A percentile compares a stretch with the other conserved stretches of the same genome.
These are phyloP conservation scores for Nicotiana rustica DNA, from an alignment of 305 asterid genomes.

Conservation along the genomic window DNA sequence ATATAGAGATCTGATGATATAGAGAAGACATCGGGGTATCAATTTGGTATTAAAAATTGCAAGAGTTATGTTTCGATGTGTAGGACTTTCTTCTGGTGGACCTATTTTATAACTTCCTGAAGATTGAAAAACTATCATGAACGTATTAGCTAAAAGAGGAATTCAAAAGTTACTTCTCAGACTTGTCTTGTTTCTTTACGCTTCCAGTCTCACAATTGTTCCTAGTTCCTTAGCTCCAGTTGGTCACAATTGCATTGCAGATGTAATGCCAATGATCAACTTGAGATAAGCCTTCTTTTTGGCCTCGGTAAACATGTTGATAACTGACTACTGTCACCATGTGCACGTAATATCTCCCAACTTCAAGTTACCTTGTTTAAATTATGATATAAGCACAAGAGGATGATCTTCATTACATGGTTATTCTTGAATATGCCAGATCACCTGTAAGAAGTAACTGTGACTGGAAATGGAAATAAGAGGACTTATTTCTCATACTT, in stretches of 20 bases:
- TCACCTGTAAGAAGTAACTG: slow-evolving; percentile 25
- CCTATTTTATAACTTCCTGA: slow-evolving; percentile 13
- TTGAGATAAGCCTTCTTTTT: slow-evolving; percentile 15
- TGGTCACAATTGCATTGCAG: slow-evolving; percentile 27
- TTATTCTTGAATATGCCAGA: slow-evolving; percentile 13
- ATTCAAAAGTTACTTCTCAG: slow-evolving; percentile 7
- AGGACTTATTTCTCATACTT: slow-evolving; percentile 13
- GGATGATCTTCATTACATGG: neutral
- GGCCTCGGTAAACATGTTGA: slow-evolving; percentile 1
- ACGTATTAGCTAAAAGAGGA: slow-evolving; percentile 5
- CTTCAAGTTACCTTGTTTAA: neutral
- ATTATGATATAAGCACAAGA: slow-evolving; percentile 27
- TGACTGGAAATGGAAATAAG: slow-evolving; percentile 20
- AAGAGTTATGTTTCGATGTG: neutral
- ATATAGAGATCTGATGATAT: slow-evolving; percentile 4
- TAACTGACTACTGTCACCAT: slow-evolving; percentile 16
- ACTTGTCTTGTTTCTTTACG: neutral
- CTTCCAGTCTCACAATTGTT: slow-evolving; percentile 13
- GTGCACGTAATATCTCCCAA: slow-evolving; percentile 23
- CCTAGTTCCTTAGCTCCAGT: slow-evolving; percentile 31
- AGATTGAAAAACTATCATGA: slow-evolving; percentile 25
- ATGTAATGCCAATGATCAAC: slow-evolving; percentile 14
- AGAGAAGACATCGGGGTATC: neutral
- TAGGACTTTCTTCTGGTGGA: slow-evolving; percentile 25
- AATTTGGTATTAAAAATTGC: slow-evolving; percentile 16